Evolutionary conservation across 2,329 filamentous ascomycete genomes (phyloP).

Genomic region (Clarireedia sp.): DNA sequence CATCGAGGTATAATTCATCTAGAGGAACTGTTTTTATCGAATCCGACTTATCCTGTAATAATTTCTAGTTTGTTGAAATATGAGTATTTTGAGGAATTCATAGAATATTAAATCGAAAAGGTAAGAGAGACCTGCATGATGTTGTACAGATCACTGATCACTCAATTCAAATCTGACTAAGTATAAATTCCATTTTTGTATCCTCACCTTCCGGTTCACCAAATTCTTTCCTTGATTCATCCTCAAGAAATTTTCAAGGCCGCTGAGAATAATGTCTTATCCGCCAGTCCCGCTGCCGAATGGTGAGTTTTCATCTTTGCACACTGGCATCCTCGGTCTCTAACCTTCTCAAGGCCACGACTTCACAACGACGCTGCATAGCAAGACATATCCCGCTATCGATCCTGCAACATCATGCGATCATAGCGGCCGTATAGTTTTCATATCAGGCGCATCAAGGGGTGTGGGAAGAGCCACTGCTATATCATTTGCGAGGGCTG

Average conservation of each 20-base stretch:
- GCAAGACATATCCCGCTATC: constrained; percentile 48
- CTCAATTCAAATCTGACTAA: background rate
- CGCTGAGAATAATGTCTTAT: background rate
- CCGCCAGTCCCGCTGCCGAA: constrained; percentile 4
- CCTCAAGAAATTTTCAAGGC: too few relatives aligned
- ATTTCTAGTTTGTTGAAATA: too few relatives aligned
- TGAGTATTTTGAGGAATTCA: too few relatives aligned
- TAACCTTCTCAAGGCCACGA: background rate
- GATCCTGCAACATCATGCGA: constrained; percentile 28
- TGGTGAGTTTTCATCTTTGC: background rate
- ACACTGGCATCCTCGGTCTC: background rate
- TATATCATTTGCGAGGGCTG: constrained; percentile 20
- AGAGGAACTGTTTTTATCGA: too few relatives aligned
- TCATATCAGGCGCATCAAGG: constrained; percentile 22
- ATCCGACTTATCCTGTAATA: too few relatives aligned
- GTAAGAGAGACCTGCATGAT: background rate
- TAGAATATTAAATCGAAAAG: too few relatives aligned
- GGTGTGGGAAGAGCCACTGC: constrained; percentile 20
- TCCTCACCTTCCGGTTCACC: background rate
- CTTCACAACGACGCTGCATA: constrained; percentile 21
- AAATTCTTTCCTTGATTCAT: background rate
- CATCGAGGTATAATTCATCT: too few relatives aligned
- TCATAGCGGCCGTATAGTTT: constrained; percentile 15
- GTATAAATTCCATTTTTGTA: background rate
- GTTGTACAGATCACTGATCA: background rate